Percentiles rank a stretch among this genome's conserved stretches.
These are phyloP conservation scores for Stachybotrys chartarum DNA, from an alignment of 2,329 filamentous ascomycete genomes.

Conservation along the genomic window DNA sequence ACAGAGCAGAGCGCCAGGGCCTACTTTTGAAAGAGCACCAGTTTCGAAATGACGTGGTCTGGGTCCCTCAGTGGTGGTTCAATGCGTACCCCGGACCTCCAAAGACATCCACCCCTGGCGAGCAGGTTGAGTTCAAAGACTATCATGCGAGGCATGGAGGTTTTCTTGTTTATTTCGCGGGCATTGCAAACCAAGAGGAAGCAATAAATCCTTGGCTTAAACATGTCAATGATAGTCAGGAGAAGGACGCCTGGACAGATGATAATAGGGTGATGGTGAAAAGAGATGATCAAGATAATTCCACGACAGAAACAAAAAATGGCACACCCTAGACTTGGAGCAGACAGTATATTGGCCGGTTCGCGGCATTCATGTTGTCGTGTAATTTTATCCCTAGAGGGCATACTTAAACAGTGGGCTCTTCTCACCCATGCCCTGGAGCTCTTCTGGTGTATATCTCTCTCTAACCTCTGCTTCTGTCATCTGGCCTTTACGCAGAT, in stretches of 20 bases:
- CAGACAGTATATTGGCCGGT: too few species aligned
- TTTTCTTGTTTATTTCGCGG: conserved; percentile 12
- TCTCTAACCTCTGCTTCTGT: conserved; percentile 14
- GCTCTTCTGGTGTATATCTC: conserved; percentile 19
- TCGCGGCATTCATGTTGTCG: too few species aligned
- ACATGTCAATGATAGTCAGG: too few species aligned
- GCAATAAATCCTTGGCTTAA: neutral
- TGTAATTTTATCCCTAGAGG: too few species aligned
- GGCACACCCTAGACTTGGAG: too few species aligned
- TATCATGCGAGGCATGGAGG: conserved; percentile 4
- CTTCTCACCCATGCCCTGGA: conserved; percentile 22
- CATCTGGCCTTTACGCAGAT: conserved; percentile 16
- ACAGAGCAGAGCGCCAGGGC: conserved; percentile 12
- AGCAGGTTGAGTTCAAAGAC: neutral
- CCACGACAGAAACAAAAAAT: too few species aligned
- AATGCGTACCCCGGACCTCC: conserved; percentile 6
- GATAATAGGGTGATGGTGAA: too few species aligned
- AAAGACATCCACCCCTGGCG: neutral
- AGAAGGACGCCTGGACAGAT: too few species aligned
- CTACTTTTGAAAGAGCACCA: conserved; percentile 5
- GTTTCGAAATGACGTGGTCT: conserved; percentile 4
- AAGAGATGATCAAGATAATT: too few species aligned
- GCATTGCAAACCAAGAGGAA: neutral
- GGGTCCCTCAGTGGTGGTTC: conserved; percentile 13
- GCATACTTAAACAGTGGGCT: conserved; percentile 24